phyloP scores from a whole-genome alignment of 805 yeast species.

The Sugiyamaella floridensis region DNA sequence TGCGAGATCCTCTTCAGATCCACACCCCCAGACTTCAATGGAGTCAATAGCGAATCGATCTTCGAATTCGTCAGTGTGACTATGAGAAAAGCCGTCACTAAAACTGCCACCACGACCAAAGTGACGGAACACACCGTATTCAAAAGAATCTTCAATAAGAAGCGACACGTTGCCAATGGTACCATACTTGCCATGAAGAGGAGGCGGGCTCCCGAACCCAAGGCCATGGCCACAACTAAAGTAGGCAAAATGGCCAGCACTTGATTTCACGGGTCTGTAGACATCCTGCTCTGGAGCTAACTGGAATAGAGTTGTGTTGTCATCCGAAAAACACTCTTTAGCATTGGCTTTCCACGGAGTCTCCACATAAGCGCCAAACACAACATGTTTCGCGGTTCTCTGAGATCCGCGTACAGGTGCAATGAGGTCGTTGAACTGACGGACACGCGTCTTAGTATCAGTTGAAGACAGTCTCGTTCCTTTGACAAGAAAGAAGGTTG shows the following conservation, averaged over 20 bases:
- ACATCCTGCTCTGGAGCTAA: slow-evolving; percentile 59
- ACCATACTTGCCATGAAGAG: slow-evolving; percentile 38
- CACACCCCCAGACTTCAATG: slow-evolving; percentile 89
- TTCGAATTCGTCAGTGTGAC: slow-evolving; percentile 43
- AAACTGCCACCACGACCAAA: slow-evolving; percentile 49
- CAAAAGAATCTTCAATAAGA: slow-evolving; percentile 69
- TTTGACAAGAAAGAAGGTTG: slow-evolving; percentile 61
- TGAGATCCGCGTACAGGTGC: slow-evolving; percentile 19
- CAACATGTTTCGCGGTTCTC: slow-evolving; percentile 25
- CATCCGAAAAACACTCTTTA: slow-evolving; percentile 65
- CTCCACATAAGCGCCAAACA: slow-evolving; percentile 57
- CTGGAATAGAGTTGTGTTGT: slow-evolving; percentile 51
- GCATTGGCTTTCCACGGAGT: slow-evolving; percentile 76
- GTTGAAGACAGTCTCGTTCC: slow-evolving; percentile 41
- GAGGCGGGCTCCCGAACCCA: slow-evolving; percentile 66
- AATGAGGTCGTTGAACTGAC: slow-evolving; percentile 21
- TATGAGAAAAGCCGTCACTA: slow-evolving; percentile 33
- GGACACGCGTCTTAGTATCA: slow-evolving; percentile 14
- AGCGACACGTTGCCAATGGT: slow-evolving; percentile 73
- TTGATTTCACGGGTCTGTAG: slow-evolving; percentile 33
- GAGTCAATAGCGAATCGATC: slow-evolving; percentile 64
- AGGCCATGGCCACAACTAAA: slow-evolving; percentile 59
- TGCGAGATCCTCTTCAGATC: slow-evolving; percentile 66
- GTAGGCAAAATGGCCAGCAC: slow-evolving; percentile 43
- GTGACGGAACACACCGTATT: slow-evolving; percentile 74